Evolutionary conservation across 192 early-diverging fungal species (phyloP).

Genomic region (Dissophora ornata): DNA sequence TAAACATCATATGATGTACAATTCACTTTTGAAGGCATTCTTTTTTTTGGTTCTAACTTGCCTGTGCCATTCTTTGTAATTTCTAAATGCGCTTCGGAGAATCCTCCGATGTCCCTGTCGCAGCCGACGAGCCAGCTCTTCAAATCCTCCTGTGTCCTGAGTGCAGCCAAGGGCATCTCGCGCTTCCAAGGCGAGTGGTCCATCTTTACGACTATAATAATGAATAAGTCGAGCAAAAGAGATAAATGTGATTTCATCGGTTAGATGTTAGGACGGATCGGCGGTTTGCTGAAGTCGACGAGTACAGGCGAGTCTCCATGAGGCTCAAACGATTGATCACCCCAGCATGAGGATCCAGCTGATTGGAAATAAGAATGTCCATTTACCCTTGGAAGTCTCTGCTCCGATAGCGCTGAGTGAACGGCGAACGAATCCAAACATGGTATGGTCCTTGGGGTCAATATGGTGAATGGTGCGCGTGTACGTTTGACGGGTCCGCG

Average conservation of each 20-base stretch:
- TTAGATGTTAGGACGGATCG: too few relatives aligned
- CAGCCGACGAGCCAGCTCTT: slow-evolving; percentile 84
- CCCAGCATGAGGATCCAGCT: too few relatives aligned
- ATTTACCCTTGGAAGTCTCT: slow-evolving; percentile 46
- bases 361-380: too few relatives aligned
- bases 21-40: too few relatives aligned
- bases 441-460: background rate
- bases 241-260: background rate
- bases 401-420: slow-evolving; percentile 34
- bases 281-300: too few relatives aligned
- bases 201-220: slow-evolving; percentile 50
- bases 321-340: too few relatives aligned
- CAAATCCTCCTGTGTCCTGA: slow-evolving; percentile 73
- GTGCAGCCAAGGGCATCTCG: slow-evolving; percentile 75
- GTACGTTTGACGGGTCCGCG: too few relatives aligned
- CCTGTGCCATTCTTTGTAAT: slow-evolving; percentile 57
- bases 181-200: slow-evolving; percentile 70
- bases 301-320: too few relatives aligned
- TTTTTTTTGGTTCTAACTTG: background rate
- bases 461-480: too few relatives aligned
- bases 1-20: too few relatives aligned
- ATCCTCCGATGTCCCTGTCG: slow-evolving; percentile 91
- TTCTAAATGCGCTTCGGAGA: slow-evolving; percentile 50
- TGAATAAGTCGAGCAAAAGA: background rate
- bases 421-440: slow-evolving; percentile 44